These are phyloP conservation scores for Herpetospermum pedunculosum DNA, from an alignment of 306 rosid genomes.

Conservation along the genomic window DNA sequence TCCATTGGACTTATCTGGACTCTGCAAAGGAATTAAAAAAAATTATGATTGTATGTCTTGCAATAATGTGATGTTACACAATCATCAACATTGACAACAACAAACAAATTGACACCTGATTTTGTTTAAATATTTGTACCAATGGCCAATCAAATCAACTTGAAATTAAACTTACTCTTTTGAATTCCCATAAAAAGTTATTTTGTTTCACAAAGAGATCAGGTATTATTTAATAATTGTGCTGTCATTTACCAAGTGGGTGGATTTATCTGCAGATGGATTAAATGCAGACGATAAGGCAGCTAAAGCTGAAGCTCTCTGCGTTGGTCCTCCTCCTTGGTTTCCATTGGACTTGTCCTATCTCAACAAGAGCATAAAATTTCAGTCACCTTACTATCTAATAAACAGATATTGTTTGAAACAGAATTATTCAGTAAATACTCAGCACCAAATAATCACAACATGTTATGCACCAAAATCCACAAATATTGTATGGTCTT, in stretches of 20 bases:
- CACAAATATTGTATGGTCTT: neutral
- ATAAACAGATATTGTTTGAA: neutral
- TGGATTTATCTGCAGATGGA: constrained; percentile 33
- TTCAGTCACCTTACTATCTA: neutral
- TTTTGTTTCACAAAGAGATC: neutral
- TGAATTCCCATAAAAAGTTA: neutral
- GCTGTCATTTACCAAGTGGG: constrained; percentile 26
- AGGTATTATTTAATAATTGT: neutral
- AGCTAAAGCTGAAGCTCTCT: constrained; percentile 55
- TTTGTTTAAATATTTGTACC: neutral
- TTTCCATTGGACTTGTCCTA: constrained; percentile 45
- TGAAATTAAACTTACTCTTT: neutral
- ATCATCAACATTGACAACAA: neutral
- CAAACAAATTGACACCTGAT: neutral
- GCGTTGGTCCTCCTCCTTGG: constrained; percentile 55
- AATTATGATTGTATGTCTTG: neutral
- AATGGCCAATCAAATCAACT: neutral
- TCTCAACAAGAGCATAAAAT: neutral
- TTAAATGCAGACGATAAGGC: constrained; percentile 49
- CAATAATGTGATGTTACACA: neutral
- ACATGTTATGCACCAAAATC: neutral
- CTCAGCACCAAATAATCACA: neutral
- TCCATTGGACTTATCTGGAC: constrained; percentile 63
- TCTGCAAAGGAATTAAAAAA: constrained; percentile 12
- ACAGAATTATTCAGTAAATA: neutral